Percentiles rank a stretch among this genome's conserved stretches.
Conservation (phyloP, 2,329 filamentous ascomycete genomes). For the Chaetomium sp. region DNA sequence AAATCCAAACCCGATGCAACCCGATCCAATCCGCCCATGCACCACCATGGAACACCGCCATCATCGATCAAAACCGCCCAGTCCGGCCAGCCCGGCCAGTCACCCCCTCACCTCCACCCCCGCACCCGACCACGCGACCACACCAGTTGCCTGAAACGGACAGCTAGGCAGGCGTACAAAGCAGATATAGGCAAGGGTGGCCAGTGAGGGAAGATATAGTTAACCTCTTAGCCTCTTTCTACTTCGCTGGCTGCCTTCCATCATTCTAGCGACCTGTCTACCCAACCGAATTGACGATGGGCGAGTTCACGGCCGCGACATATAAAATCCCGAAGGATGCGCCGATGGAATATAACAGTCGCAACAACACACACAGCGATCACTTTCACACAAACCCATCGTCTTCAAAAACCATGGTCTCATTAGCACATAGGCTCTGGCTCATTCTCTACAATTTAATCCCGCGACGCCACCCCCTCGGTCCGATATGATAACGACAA, state of each 20-base stretch:
- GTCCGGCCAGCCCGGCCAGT: not conserved
- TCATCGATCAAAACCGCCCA: no score
- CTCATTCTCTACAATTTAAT: slow-evolving; percentile 7
- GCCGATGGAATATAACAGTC: no score
- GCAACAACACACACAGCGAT: not conserved
- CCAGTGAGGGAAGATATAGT: no score
- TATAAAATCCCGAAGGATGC: no score
- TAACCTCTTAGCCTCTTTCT: no score
- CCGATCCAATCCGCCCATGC: not conserved
- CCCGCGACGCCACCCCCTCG: not conserved
- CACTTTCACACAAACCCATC: not conserved
- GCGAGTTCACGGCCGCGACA: no score
- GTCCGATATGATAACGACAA: not conserved
- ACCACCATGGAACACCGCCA: no score
- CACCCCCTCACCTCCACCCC: not conserved
- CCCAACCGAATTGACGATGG: no score
- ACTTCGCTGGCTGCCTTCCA: no score
- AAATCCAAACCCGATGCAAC: not conserved
- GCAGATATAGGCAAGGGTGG: no score
- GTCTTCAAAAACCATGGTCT: not conserved
- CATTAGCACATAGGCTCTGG: slow-evolving; percentile 8
- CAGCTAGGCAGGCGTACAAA: not conserved
- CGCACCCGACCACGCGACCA: not conserved
- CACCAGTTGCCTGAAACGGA: not conserved
- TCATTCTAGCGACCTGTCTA: no score